Evolutionary conservation across 1,139 yeast species (phyloP), one percentile per base, ranked within the genome.

Genomic region (Wickerhamomyces sp.): DNA sequence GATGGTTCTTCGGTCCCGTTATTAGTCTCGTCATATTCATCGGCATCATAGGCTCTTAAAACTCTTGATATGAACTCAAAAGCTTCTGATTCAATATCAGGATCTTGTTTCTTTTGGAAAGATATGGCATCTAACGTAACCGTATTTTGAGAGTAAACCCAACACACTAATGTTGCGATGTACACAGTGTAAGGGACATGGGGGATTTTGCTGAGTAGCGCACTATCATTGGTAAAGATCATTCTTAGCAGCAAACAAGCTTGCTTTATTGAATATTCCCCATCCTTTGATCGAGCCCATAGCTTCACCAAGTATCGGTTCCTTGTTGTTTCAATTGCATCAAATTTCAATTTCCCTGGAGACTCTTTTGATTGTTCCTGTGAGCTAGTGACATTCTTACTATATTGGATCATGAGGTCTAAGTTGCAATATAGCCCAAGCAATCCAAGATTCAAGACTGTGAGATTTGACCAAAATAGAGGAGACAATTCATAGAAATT

Each of bases 251-350:
- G 31, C 12, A 48, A 41, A 31, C 59, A 55, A 4, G 61, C 52
- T 28, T 55, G 61, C n/a, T 40, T 35, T n/a, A 52, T 27, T 3
- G 59, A 51, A 22, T 47, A 41, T 28, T 42, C 46, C 1, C 58
- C 59, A 40, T 53, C 51, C 29, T 43, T 47, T 0, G 59, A 52
- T 37, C 43, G 45, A 3, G 54, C 43, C 63, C 63, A 57, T 3
- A 46, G 25, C 10, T 34, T 32, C 4, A 45, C 28, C 9, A 45
- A 35, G 29, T 39, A 30, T 36, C 45, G 40, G 17, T 39, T 40
- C 37, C 46, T 45, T 9, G 47, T 39, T 16, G 44, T 41, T 34
- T 45, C 52, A 20, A 44, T 44, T 13, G 46, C 44, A 7, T 24
- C 27, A 12, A 36, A 52, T 34, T 45, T 44, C 19, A 46, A 15